phyloP scores from a whole-genome alignment of 164 flowering plant genomes.

The Macadamia tetraphylla region DNA sequence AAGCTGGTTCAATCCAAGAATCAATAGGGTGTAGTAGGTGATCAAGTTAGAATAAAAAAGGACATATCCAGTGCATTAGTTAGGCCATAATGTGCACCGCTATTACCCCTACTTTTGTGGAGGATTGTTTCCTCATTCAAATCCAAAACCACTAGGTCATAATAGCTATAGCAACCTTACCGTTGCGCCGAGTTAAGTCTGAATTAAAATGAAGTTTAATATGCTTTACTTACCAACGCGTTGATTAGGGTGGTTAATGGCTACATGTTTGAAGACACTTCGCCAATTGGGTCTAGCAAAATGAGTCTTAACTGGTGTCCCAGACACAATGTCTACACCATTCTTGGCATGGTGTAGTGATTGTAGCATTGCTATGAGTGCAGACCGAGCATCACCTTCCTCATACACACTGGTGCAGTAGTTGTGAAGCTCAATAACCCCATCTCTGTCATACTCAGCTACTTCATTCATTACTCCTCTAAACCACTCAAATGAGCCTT shows the following conservation, averaged over 20 bases:
- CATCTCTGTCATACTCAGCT: conserved; percentile 37
- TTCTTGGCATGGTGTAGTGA: conserved; percentile 53
- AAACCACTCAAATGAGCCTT: conserved; percentile 74
- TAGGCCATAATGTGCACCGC: too few relatives aligned
- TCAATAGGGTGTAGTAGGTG: too few relatives aligned
- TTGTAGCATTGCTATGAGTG: conserved; percentile 62
- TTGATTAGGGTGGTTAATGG: conserved; percentile 32
- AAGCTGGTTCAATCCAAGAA: too few relatives aligned
- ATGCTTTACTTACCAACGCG: conserved; percentile 43
- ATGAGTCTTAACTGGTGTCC: conserved; percentile 50
- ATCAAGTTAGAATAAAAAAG: too few relatives aligned
- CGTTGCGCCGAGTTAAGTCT: background rate
- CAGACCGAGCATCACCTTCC: conserved; percentile 72
- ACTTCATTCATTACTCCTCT: conserved; percentile 56
- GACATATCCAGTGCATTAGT: too few relatives aligned
- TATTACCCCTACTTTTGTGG: too few relatives aligned
- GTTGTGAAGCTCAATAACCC: conserved; percentile 59
- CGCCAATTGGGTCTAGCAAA: conserved; percentile 67
- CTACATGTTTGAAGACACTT: conserved; percentile 42
- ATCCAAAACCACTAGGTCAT: too few relatives aligned
- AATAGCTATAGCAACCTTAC: too few relatives aligned
- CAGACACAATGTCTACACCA: conserved; percentile 60
- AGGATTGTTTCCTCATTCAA: too few relatives aligned
- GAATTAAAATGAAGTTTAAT: too few relatives aligned
- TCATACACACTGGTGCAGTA: conserved; percentile 68